A percentile compares a stretch with the other conserved stretches of the same genome.
phyloP scores from a whole-genome alignment of 148 eudicot genomes.

The Silene conica region DNA sequence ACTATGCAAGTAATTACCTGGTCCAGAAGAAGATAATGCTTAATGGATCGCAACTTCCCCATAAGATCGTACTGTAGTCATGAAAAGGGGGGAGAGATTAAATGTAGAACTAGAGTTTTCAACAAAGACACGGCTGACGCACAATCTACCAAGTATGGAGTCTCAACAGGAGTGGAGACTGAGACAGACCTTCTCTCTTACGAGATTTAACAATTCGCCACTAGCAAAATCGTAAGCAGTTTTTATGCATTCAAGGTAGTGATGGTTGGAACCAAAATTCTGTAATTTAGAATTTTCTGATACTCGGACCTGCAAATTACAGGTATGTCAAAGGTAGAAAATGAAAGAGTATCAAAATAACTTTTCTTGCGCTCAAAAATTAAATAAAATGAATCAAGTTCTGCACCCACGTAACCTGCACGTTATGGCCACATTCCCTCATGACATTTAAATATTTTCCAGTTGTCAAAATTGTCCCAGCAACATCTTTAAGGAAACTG shows the following conservation, averaged over 20 bases:
- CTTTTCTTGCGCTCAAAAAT: not conserved
- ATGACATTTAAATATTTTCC: slow-evolving; percentile 96
- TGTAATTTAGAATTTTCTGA: slow-evolving; percentile 75
- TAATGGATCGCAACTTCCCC: slow-evolving; percentile 88
- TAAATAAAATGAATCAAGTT: slow-evolving; percentile 4
- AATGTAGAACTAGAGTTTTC: slow-evolving; percentile 8
- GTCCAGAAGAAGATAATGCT: slow-evolving; percentile 95
- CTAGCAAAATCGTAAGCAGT: slow-evolving; percentile 95
- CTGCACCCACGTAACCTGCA: slow-evolving; percentile 53
- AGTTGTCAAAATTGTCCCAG: slow-evolving; percentile 88
- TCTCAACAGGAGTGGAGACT: slow-evolving; percentile 6
- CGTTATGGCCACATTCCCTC: slow-evolving; percentile 97
- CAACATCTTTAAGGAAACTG: slow-evolving; percentile 82
- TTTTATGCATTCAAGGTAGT: slow-evolving; percentile 86
- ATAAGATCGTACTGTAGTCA: slow-evolving; percentile 68
- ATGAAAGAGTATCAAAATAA: not conserved
- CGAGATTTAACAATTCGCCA: slow-evolving; percentile 83
- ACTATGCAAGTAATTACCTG: slow-evolving; percentile 50
- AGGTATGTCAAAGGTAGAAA: slow-evolving; percentile 23
- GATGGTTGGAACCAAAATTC: slow-evolving; percentile 78
- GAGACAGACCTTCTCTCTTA: slow-evolving; percentile 73
- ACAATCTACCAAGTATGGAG: not conserved
- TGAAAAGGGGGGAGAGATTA: not conserved
- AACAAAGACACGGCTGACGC: not conserved
- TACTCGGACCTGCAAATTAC: slow-evolving; percentile 56